Conservation (phyloP, 163 green algal genomes). For the Prototheca cutis region DNA sequence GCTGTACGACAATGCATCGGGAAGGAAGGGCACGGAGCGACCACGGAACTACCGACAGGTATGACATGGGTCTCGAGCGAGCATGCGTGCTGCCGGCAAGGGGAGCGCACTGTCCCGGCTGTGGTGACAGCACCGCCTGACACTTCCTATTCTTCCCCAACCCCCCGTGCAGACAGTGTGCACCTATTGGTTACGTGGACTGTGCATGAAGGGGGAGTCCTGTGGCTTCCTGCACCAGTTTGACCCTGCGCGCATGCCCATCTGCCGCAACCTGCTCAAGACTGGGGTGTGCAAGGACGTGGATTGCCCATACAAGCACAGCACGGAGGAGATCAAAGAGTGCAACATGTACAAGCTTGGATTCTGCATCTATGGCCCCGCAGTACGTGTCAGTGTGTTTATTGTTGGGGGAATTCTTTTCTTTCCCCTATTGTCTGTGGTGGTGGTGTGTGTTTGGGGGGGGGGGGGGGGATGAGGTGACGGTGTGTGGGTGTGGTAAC, state of each 20-base stretch:
- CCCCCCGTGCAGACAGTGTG: conserved; percentile 78
- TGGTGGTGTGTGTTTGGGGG: no score
- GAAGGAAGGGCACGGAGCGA: neutral
- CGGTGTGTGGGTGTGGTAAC: no score
- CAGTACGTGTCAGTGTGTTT: no score
- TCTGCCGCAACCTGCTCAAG: conserved; percentile 73
- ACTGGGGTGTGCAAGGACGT: conserved; percentile 69
- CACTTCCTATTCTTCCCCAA: neutral
- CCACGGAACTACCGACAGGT: conserved; percentile 67
- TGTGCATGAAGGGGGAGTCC: conserved; percentile 95
- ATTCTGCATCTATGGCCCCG: conserved; percentile 92
- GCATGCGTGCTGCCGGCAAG: neutral
- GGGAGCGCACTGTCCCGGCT: neutral
- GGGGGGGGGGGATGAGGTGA: no score
- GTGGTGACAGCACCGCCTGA: neutral
- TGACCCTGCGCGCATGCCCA: conserved; percentile 68
- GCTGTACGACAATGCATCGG: neutral
- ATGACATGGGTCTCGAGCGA: neutral
- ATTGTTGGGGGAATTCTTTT: no score
- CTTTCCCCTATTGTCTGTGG: no score
- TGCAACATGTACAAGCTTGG: conserved; percentile 98
- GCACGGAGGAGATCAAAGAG: conserved; percentile 91
- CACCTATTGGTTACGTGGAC: conserved; percentile 89
- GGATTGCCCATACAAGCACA: conserved; percentile 97
- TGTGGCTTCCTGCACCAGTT: conserved; percentile 97